A percentile compares a stretch with the other conserved stretches of the same genome.
Conservation (phyloP, 1,284 basidiomycete genomes). For the Inonotus obliquus region DNA sequence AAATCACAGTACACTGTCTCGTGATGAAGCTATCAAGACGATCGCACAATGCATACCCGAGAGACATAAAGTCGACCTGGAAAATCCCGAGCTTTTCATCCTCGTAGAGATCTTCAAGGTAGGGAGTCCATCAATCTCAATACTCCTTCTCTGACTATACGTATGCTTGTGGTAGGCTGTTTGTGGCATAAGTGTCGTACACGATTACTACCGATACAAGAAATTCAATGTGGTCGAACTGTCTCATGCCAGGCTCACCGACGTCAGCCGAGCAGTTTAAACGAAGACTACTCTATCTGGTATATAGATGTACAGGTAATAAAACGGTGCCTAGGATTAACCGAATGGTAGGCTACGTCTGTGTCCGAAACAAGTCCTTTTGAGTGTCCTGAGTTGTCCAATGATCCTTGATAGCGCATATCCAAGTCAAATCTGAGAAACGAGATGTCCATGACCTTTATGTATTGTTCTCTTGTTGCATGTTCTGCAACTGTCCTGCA, state of each 20-base stretch:
- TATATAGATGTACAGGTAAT: not conserved
- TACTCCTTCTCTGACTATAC: constrained; percentile 1
- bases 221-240: constrained; percentile 77
- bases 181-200: constrained; percentile 67
- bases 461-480: not conserved
- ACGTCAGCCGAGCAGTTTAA: not conserved
- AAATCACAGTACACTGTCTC: constrained; percentile 63
- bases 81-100: constrained; percentile 63
- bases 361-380: not conserved
- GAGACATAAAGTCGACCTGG: constrained; percentile 60
- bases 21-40: constrained; percentile 54
- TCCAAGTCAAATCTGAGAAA: not conserved
- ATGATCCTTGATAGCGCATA: not conserved
- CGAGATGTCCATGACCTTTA: too few species aligned
- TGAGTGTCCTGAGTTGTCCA: not conserved
- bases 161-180: constrained; percentile 43
- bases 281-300: not conserved
- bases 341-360: not conserved
- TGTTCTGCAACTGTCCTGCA: not conserved
- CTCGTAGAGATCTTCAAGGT: constrained; percentile 82
- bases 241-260: constrained; percentile 34
- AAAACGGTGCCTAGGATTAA: not conserved
- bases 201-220: constrained; percentile 61
- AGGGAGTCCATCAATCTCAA: constrained; percentile 15
- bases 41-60: constrained; percentile 66